Evolutionary conservation across 306 rosid genomes (phyloP), one percentile per base, ranked within the genome.

Genomic region (Ormosia semicastrata): DNA sequence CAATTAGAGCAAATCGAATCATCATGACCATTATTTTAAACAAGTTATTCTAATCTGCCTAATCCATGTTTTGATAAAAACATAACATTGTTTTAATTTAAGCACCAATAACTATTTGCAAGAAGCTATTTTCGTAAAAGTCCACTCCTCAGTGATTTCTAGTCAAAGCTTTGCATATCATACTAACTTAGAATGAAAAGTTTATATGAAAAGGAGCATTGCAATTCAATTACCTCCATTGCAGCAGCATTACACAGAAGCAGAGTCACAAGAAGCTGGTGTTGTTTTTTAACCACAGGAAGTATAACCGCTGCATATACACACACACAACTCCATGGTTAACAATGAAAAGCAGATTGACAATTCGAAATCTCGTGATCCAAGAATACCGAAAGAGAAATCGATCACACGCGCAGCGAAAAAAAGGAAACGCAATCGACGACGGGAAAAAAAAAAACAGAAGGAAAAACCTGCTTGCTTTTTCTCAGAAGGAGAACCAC

Each of bases 231-330:
- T 75, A 95, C 99, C 89, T 95, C 99, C 99, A 95, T 95, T 56
- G 98, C 72, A 73, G 72, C 89, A 47, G 98, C 99, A 86, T 95
- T 95, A 66, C 98, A 95, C 54, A 95, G 88, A 73, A 95, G 99
- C 88, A 95, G 81, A 76, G 99, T 95, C 59, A 95, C 98, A 2
- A 95, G 94, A 56, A 95, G 97, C 88, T 89, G 98, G 70, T 95
- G 99, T 83, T 95, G 99, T 89, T 95, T 95, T 65, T 93, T 89
- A 84, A 95, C 99, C 62, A 95, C 99, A 0, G 99, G 99, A 65
- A 95, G 88, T 67, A 95, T 95, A 83, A 76, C 50, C 44, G 98
- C 99, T 95, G 86, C 83, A 80, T 33, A 63, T 4, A 75, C 49
- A 66, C 53, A 40, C 12, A 70, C 4, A 14, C 4, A 30, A 78